A percentile compares a stretch with the other conserved stretches of the same genome.
phyloP scores from a whole-genome alignment of 768 basidiomycete genomes.

The Roridomyces roridus region DNA sequence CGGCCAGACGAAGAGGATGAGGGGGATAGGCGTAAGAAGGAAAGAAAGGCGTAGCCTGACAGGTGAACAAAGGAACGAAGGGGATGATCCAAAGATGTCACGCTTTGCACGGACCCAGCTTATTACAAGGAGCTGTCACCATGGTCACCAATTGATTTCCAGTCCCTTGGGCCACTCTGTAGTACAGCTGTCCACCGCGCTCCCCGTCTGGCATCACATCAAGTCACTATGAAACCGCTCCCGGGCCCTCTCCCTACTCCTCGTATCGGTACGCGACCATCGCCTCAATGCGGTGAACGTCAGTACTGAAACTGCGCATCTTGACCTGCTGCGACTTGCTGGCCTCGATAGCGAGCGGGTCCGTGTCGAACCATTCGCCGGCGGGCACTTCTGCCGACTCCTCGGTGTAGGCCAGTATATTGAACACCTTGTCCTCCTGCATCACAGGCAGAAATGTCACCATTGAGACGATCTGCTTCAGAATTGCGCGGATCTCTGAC shows the following conservation, averaged over 20 bases:
- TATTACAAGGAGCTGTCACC: constrained; percentile 26
- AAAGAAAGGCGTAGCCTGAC: constrained; percentile 31
- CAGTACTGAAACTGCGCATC: constrained; percentile 95
- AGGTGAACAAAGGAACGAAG: constrained; percentile 14
- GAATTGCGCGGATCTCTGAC: constrained; percentile 95
- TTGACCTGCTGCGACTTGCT: constrained; percentile 94
- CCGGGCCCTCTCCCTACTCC: constrained; percentile 48
- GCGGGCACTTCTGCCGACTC: constrained; percentile 92
- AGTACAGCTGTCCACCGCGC: neutral
- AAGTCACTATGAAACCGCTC: constrained; percentile 18
- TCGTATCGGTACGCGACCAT: constrained; percentile 98
- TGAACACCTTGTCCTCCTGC: constrained; percentile 95
- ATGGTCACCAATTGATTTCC: constrained; percentile 34
- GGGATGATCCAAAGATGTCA: constrained; percentile 21
- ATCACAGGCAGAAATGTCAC: constrained; percentile 97
- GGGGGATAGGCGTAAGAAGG: constrained; percentile 29
- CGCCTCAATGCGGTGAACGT: constrained; percentile 96
- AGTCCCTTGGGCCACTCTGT: neutral
- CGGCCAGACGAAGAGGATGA: constrained; percentile 50
- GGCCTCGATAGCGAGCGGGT: constrained; percentile 90
- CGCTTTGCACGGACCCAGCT: constrained; percentile 9
- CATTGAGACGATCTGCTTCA: constrained; percentile 97
- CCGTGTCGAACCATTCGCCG: constrained; percentile 95
- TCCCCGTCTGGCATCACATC: constrained; percentile 3
- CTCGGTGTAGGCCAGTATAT: constrained; percentile 94